These are phyloP conservation scores for Phytophthora fragariae DNA, from an alignment of 352 stramenopile genomes.

Conservation along the genomic window DNA sequence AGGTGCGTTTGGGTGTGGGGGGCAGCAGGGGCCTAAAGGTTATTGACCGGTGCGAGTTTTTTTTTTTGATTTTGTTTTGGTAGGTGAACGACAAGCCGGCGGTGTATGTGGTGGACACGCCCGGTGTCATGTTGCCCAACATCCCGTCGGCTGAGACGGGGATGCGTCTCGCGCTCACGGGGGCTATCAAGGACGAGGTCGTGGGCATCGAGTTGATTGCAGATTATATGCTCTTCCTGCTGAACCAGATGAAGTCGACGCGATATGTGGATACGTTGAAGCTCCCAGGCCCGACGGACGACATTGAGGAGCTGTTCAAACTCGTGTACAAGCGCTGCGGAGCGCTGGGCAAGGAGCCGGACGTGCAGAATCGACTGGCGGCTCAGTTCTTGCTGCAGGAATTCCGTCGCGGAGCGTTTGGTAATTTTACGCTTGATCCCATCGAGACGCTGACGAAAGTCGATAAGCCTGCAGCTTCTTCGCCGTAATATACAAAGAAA, in stretches of 20 bases:
- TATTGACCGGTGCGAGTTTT: background rate
- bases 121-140: slow-evolving; percentile 90
- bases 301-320: slow-evolving; percentile 75
- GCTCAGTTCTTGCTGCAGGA: slow-evolving; percentile 78
- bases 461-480: slow-evolving; percentile 18
- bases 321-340: slow-evolving; percentile 73
- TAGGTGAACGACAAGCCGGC: slow-evolving; percentile 87
- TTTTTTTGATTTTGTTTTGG: slow-evolving; percentile 11
- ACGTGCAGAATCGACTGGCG: slow-evolving; percentile 71
- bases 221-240: slow-evolving; percentile 90
- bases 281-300: slow-evolving; percentile 71
- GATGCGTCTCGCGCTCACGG: slow-evolving; percentile 85
- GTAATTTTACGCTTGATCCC: slow-evolving; percentile 84
- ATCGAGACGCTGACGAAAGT: slow-evolving; percentile 35
- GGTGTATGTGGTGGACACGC: slow-evolving; percentile 91
- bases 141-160: slow-evolving; percentile 81
- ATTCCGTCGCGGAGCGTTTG: slow-evolving; percentile 80
- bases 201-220: slow-evolving; percentile 88
- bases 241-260: slow-evolving; percentile 84
- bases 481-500: slow-evolving; percentile 30
- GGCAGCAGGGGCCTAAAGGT: slow-evolving; percentile 3
- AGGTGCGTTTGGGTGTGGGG: slow-evolving; percentile 46
- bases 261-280: slow-evolving; percentile 82
- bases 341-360: slow-evolving; percentile 79
- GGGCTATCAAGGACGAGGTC: slow-evolving; percentile 89